Percentiles rank a stretch among this genome's conserved stretches.
Evolutionary conservation across 1,284 basidiomycete genomes (phyloP).

Genomic region (Austroboletus niveus): DNA sequence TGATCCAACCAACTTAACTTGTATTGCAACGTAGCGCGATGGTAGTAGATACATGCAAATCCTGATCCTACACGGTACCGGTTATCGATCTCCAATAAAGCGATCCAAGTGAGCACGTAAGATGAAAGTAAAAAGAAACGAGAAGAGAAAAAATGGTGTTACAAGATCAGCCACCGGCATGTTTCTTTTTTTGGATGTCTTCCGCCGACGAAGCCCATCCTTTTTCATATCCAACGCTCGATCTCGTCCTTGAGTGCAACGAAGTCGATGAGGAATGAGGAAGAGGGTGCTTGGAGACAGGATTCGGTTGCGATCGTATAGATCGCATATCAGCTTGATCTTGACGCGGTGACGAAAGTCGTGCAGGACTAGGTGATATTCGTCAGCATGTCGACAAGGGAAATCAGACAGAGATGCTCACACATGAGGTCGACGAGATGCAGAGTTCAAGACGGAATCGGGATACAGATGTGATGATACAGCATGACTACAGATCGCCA

Average conservation of each 20-base stretch:
- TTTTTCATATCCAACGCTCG: constrained; percentile 7
- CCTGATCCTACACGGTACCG: too few species aligned
- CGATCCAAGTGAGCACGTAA: constrained; percentile 13
- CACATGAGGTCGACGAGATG: constrained; percentile 13
- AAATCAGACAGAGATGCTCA: constrained; percentile 14
- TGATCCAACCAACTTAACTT: too few species aligned
- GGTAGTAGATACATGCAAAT: too few species aligned
- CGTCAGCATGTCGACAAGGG: neutral
- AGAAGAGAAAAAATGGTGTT: too few species aligned
- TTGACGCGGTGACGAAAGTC: constrained; percentile 1
- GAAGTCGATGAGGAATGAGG: constrained; percentile 2
- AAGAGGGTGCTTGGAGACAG: neutral
- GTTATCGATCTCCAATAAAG: neutral
- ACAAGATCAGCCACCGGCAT: neutral
- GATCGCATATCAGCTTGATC: constrained; percentile 7
- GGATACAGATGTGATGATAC: constrained; percentile 43
- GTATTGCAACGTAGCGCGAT: too few species aligned
- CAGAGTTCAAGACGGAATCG: constrained; percentile 1
- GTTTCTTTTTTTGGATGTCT: constrained; percentile 19
- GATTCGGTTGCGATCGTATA: neutral
- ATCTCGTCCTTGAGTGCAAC: neutral
- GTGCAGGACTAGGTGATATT: constrained; percentile 11
- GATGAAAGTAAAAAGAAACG: neutral
- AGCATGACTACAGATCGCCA: constrained; percentile 38
- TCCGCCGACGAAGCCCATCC: constrained; percentile 31